Conservation (phyloP, 192 early-diverging fungal species). For the Dissophora ornata region DNA sequence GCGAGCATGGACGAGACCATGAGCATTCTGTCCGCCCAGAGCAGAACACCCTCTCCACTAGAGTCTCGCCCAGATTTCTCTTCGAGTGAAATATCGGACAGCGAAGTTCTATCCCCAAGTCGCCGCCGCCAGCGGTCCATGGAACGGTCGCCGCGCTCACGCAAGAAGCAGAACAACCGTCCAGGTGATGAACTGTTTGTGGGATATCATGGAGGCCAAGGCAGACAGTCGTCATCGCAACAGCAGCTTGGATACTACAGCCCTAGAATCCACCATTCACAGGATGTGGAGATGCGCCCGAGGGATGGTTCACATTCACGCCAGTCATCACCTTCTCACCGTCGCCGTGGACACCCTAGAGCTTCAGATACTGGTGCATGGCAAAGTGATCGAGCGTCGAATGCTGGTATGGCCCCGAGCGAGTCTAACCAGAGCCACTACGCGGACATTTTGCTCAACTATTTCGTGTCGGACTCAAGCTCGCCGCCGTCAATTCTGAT, state of each 20-base stretch:
- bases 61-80: slow-evolving; percentile 20
- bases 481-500: slow-evolving; percentile 65
- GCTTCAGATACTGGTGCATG: slow-evolving; percentile 17
- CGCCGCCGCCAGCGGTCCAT: slow-evolving; percentile 21
- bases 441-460: slow-evolving; percentile 41
- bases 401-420: background rate
- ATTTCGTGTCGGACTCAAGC: slow-evolving; percentile 59
- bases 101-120: slow-evolving; percentile 22
- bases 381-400: slow-evolving; percentile 18
- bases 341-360: slow-evolving; percentile 22
- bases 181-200: slow-evolving; percentile 46
- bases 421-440: slow-evolving; percentile 35
- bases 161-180: slow-evolving; percentile 30
- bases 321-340: slow-evolving; percentile 13
- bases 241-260: slow-evolving; percentile 19
- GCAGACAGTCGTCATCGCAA: slow-evolving; percentile 6
- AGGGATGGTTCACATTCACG: slow-evolving; percentile 24
- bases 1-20: slow-evolving; percentile 51
- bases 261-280: background rate
- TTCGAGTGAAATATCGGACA: slow-evolving; percentile 46
- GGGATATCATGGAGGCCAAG: slow-evolving; percentile 24
- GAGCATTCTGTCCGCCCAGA: slow-evolving; percentile 37
- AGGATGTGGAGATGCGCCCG: slow-evolving; percentile 28
- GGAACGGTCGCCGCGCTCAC: slow-evolving; percentile 23
- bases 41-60: slow-evolving; percentile 41